These are phyloP conservation scores for Ambrosia hybrid DNA, from an alignment of 140 eudicot species.

Conservation along the genomic window DNA sequence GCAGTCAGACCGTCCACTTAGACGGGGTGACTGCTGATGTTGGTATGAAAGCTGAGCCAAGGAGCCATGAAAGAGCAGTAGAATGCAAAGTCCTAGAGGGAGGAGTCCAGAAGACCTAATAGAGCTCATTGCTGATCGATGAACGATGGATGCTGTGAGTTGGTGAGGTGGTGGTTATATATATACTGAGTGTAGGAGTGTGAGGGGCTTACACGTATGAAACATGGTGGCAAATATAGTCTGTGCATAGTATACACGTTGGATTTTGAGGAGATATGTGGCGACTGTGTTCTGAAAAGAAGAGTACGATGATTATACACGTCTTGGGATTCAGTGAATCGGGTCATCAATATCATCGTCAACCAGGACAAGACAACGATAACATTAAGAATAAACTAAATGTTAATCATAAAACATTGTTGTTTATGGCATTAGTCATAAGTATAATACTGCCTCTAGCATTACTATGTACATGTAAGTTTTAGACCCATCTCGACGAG, in stretches of 20 bases:
- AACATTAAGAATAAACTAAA: no score
- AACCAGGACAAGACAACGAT: no score
- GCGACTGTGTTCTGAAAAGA: slow-evolving; percentile 1
- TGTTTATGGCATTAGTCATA: no score
- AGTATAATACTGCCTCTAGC: no score
- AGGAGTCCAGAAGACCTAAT: slow-evolving; percentile 13
- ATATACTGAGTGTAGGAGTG: slow-evolving; percentile 19
- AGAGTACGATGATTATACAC: no score
- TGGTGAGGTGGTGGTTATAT: slow-evolving; percentile 17
- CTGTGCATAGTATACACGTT: slow-evolving; percentile 32
- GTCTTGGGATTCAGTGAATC: no score
- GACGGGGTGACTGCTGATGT: slow-evolving; percentile 27
- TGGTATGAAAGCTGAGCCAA: slow-evolving; percentile 26
- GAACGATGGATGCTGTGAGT: slow-evolving; percentile 11
- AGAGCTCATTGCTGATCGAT: slow-evolving; percentile 4
- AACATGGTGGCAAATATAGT: slow-evolving; percentile 19
- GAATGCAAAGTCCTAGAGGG: slow-evolving; percentile 25
- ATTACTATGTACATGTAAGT: no score
- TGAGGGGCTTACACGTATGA: slow-evolving; percentile 39
- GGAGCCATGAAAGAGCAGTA: slow-evolving; percentile 36
- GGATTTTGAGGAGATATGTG: slow-evolving; percentile 28
- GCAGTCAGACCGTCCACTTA: slow-evolving; percentile 41
- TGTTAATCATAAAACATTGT: neutral
- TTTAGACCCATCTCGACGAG: no score
- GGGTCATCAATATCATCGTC: no score